Percentiles rank a stretch among this genome's conserved stretches.
Conservation (phyloP, 1,284 basidiomycete species). For the Ceratobasidium sp. region DNA sequence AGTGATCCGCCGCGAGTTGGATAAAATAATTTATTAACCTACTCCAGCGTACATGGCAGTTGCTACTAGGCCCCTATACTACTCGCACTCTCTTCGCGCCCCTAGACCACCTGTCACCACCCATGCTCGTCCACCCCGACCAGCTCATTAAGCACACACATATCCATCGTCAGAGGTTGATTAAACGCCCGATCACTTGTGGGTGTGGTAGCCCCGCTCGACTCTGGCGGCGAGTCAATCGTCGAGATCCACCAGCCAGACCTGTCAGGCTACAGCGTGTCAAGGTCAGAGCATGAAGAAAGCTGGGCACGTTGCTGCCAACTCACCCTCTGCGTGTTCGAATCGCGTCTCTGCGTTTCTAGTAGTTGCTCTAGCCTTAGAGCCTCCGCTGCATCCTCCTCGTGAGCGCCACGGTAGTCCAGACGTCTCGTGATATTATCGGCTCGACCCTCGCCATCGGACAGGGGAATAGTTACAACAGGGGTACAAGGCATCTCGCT, state of each 20-base stretch:
- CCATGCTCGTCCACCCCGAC: background rate
- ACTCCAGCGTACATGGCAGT: too few species aligned
- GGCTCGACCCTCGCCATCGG: background rate
- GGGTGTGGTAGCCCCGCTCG: background rate
- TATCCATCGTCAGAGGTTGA: background rate
- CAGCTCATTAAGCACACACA: background rate
- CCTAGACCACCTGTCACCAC: too few species aligned
- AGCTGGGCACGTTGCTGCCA: too few species aligned
- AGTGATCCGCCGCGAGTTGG: too few species aligned
- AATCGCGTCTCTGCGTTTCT: background rate
- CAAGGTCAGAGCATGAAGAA: too few species aligned
- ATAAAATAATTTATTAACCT: too few species aligned
- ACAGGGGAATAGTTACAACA: background rate
- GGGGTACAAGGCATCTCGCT: background rate
- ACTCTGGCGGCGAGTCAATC: background rate
- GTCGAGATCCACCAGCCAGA: background rate
- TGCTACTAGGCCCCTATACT: too few species aligned
- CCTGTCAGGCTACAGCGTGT: background rate
- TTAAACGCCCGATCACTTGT: background rate
- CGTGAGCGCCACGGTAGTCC: constrained; percentile 1
- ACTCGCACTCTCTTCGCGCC: too few species aligned
- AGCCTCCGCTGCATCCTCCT: background rate
- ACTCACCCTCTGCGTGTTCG: background rate
- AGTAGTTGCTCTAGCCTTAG: background rate
- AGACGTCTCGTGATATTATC: background rate